Conservation (phyloP, 768 basidiomycete species). For the Antrodiella citrinella region DNA sequence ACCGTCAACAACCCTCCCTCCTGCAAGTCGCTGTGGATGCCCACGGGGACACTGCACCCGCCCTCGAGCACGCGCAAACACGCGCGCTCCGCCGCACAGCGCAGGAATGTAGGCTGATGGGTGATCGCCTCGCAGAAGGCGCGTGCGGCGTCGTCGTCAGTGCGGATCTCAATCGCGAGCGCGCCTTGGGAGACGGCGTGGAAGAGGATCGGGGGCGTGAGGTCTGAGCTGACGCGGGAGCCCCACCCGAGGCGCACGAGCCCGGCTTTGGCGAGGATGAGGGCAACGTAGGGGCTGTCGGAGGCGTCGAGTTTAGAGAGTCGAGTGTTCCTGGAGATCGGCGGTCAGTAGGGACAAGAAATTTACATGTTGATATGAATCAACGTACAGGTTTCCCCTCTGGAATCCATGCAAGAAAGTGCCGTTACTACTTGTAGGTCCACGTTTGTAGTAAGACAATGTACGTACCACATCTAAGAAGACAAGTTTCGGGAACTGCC, state of each 20-base stretch:
- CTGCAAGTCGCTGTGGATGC: constrained; percentile 51
- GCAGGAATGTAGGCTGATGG: constrained; percentile 73
- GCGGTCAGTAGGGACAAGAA: constrained; percentile 1
- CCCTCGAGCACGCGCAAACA: constrained; percentile 89
- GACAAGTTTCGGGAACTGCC: constrained; percentile 63
- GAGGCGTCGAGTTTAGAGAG: constrained; percentile 84
- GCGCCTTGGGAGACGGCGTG: constrained; percentile 95
- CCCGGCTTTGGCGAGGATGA: constrained; percentile 92
- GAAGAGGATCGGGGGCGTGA: constrained; percentile 68
- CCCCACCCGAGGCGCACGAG: constrained; percentile 72
- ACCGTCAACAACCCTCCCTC: constrained; percentile 39
- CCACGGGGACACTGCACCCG: constrained; percentile 96
- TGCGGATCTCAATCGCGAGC: constrained; percentile 76
- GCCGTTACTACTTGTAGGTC: not conserved
- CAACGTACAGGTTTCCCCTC: constrained; percentile 87
- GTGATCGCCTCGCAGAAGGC: constrained; percentile 61
- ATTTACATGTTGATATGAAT: not conserved
- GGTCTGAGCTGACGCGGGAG: constrained; percentile 66
- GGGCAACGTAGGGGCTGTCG: constrained; percentile 70
- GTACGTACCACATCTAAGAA: constrained; percentile 87
- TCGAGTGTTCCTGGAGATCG: constrained; percentile 66
- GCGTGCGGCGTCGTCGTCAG: constrained; percentile 50
- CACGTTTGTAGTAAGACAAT: too few relatives aligned
- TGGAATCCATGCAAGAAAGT: constrained; percentile 18
- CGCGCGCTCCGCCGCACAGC: constrained; percentile 77